Conservation (phyloP, 1,284 basidiomycete species). For the Cerioporus squamosus region DNA sequence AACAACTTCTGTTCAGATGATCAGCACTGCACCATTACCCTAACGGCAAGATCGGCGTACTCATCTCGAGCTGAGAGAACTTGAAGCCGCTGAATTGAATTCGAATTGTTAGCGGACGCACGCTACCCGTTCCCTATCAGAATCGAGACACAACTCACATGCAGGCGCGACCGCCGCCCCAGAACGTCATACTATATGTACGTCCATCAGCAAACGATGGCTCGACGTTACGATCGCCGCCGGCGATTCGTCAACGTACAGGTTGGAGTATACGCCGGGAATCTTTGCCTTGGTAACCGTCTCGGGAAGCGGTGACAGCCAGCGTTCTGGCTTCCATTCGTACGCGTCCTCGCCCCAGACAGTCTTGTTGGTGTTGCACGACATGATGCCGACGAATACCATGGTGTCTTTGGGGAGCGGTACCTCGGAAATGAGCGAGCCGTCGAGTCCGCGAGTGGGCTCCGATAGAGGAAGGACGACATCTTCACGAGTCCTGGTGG, state of each 20-base stretch:
- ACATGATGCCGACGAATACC: conserved; percentile 17
- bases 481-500: conserved; percentile 21
- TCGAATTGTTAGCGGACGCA: not conserved
- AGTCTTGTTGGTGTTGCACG: conserved; percentile 19
- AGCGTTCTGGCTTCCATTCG: conserved; percentile 26
- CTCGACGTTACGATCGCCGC: no score
- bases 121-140: no score
- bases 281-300: conserved; percentile 6
- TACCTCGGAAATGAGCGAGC: conserved; percentile 39
- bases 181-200: conserved; percentile 6
- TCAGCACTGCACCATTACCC: not conserved
- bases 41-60: not conserved
- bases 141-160: not conserved
- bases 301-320: conserved; percentile 12
- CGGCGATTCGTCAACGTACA: not conserved
- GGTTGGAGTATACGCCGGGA: conserved; percentile 1
- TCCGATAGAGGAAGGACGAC: conserved; percentile 24
- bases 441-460: conserved; percentile 18
- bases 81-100: not conserved
- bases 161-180: conserved; percentile 6
- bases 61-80: conserved; percentile 3
- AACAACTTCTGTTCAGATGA: conserved; percentile 10
- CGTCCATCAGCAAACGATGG: not conserved
- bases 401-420: conserved; percentile 43
- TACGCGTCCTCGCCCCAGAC: conserved; percentile 25